Conservation (phyloP, 345 rosid genomes). For the Moricandia moricandioides region DNA sequence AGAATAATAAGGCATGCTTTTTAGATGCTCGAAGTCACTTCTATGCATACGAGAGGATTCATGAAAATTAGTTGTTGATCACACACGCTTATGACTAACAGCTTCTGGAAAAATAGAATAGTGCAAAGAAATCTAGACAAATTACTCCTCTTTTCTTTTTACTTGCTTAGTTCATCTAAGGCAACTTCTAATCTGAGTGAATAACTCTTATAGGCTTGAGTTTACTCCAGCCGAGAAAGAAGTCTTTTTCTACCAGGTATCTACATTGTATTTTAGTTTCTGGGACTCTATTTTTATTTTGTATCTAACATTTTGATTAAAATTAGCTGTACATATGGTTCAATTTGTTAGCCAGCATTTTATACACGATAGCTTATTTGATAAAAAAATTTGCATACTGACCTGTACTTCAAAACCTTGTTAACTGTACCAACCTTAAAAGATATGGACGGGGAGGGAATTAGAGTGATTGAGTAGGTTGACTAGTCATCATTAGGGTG, state of each 20-base stretch:
- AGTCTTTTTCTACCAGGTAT: conserved; percentile 77
- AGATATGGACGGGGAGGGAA: conserved; percentile 16
- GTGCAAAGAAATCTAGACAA: background rate
- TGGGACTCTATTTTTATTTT: background rate
- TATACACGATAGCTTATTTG: conserved; percentile 5
- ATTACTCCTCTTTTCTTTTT: background rate
- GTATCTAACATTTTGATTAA: conserved; percentile 8
- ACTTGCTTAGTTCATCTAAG: conserved; percentile 13
- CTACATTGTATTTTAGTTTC: conserved; percentile 3
- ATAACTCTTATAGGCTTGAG: conserved; percentile 67
- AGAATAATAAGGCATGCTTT: background rate
- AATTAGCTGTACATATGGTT: conserved; percentile 5
- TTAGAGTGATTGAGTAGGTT: conserved; percentile 14
- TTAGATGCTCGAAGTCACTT: conserved; percentile 13
- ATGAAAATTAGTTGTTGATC: background rate
- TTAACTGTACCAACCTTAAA: conserved; percentile 5
- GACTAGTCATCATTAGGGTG: conserved; percentile 17
- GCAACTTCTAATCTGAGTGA: conserved; percentile 18
- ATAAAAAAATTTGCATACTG: background rate
- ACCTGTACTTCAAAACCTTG: background rate
- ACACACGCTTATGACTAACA: conserved; percentile 14
- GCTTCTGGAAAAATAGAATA: conserved; percentile 9
- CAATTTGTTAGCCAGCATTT: background rate
- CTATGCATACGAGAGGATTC: conserved; percentile 14
- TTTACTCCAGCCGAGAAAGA: conserved; percentile 79